These are phyloP conservation scores for Neurospora sp. DNA, from an alignment of 495 filamentous ascomycete species.

Conservation along the genomic window DNA sequence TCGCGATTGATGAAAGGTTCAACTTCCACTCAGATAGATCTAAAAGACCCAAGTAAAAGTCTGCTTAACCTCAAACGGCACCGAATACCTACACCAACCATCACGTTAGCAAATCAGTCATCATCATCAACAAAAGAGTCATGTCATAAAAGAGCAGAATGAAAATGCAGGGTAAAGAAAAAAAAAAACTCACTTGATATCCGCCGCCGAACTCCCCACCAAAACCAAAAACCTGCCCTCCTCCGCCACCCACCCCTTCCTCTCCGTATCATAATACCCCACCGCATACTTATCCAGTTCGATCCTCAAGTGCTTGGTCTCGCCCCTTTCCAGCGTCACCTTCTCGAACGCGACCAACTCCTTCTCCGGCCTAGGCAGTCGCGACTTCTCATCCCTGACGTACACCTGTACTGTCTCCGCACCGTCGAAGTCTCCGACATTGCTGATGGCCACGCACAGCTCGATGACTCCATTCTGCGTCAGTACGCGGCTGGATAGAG, in stretches of 20 bases:
- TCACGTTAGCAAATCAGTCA: conserved; percentile 5
- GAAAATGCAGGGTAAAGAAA: no score
- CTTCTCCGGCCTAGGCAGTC: conserved; percentile 59
- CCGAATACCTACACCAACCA: conserved; percentile 27
- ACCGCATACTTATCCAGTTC: conserved; percentile 62
- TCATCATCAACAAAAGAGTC: background rate
- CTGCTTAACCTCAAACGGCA: conserved; percentile 45
- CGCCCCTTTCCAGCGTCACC: conserved; percentile 56
- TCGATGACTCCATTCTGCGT: conserved; percentile 45
- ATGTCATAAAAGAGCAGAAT: no score
- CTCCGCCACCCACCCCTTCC: conserved; percentile 66
- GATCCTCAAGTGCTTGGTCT: conserved; percentile 59
- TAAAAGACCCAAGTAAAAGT: conserved; percentile 49
- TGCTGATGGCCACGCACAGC: conserved; percentile 55
- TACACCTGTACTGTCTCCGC: conserved; percentile 78
- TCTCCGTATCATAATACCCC: conserved; percentile 70
- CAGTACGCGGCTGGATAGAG: conserved; percentile 38
- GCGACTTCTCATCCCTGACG: conserved; percentile 43
- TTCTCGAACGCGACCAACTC: conserved; percentile 77
- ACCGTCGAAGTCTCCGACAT: conserved; percentile 54
- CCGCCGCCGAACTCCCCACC: conserved; percentile 41
- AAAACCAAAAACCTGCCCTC: conserved; percentile 60
- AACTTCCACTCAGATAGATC: background rate
- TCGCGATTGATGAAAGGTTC: no score
- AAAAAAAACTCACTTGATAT: conserved; percentile 32